Percentiles rank a stretch among this genome's conserved stretches.
These are phyloP conservation scores for Ilex asprella DNA, from an alignment of 257 asterid genomes.

Conservation along the genomic window DNA sequence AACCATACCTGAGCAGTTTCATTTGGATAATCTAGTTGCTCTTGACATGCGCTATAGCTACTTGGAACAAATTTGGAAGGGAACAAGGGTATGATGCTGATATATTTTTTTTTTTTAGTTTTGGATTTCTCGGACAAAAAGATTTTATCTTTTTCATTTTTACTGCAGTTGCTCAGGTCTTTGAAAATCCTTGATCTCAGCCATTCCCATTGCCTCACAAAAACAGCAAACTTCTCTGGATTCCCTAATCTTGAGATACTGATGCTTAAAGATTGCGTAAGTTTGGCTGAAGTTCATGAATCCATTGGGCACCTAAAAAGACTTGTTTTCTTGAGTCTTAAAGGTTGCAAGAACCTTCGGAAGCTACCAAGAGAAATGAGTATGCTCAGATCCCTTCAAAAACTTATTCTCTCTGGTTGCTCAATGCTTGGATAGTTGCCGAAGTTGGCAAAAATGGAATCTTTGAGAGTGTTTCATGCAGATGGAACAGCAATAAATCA, in stretches of 20 bases:
- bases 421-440: background rate
- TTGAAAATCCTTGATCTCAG: conserved; percentile 17
- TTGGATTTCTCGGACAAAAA: background rate
- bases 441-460: conserved; percentile 2
- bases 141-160: background rate
- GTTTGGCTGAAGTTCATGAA: conserved; percentile 12
- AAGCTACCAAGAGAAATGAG: conserved; percentile 9
- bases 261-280: conserved; percentile 13
- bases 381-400: conserved; percentile 7
- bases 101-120: background rate
- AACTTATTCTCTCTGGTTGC: conserved; percentile 3
- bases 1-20: conserved; percentile 1
- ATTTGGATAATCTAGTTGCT: conserved; percentile 4
- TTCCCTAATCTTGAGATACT: conserved; percentile 8
- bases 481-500: conserved; percentile 5
- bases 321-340: conserved; percentile 4
- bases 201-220: conserved; percentile 8
- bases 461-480: conserved; percentile 2
- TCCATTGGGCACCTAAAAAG: conserved; percentile 10
- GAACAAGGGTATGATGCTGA: conserved; percentile 7
- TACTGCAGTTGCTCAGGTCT: conserved; percentile 7
- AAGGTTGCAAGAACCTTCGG: conserved; percentile 6
- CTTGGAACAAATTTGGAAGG: conserved; percentile 4
- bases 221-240: conserved; percentile 18
- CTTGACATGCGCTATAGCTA: conserved; percentile 12